These are phyloP conservation scores for Hypoxylon sp. DNA, from an alignment of 2,329 filamentous ascomycete genomes.

Conservation along the genomic window DNA sequence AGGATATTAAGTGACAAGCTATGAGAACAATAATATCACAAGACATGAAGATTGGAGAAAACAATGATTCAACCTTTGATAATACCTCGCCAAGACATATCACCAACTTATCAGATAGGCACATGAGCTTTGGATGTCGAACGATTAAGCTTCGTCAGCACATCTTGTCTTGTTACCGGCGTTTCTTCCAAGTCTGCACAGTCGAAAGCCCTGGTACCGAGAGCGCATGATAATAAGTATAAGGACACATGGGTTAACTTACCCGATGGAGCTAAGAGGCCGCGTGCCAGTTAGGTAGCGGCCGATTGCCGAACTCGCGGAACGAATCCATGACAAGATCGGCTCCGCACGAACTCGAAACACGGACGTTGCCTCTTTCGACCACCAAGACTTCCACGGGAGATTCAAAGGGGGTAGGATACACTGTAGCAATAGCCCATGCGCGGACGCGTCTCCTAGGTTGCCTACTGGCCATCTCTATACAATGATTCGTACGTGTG, in stretches of 20 bases:
- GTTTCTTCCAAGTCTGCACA: constrained; percentile 6
- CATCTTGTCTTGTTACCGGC: neutral
- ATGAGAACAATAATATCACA: constrained; percentile 13
- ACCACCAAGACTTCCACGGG: constrained; percentile 20
- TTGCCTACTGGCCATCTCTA: constrained; percentile 19
- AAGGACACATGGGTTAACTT: constrained; percentile 31
- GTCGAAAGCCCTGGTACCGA: constrained; percentile 33
- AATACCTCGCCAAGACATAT: neutral
- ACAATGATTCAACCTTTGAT: constrained; percentile 3
- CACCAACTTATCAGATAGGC: constrained; percentile 3
- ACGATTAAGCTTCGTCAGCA: constrained; percentile 3
- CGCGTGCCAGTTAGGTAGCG: constrained; percentile 40
- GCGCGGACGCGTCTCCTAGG: constrained; percentile 23
- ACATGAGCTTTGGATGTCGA: constrained; percentile 10
- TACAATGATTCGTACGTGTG: constrained; percentile 17
- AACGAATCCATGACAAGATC: constrained; percentile 41
- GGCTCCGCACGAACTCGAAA: constrained; percentile 41
- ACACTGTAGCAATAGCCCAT: constrained; percentile 15
- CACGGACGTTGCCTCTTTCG: constrained; percentile 38
- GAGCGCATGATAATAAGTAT: constrained; percentile 31
- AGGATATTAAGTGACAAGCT: constrained; percentile 7
- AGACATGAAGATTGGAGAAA: constrained; percentile 2
- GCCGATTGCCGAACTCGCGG: constrained; percentile 45
- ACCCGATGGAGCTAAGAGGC: constrained; percentile 43
- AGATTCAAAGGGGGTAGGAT: constrained; percentile 20